Base-by-base conservation (phyloP, 2,329 filamentous ascomycete species). In the Cadophora malorum region DNA sequence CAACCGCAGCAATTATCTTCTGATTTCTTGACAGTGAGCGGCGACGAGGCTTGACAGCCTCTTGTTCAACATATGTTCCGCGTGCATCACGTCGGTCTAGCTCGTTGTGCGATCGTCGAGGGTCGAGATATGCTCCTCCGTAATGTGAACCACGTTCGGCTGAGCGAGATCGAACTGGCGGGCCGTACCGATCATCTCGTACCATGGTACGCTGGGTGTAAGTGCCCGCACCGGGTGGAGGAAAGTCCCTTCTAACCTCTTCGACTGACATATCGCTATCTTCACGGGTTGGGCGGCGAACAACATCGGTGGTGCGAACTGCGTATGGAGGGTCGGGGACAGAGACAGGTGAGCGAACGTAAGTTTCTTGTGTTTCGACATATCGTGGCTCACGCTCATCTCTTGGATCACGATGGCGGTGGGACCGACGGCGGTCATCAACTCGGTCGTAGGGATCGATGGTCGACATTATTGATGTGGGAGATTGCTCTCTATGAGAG, bases 231-330 rank as follows among this genome's bases (percentile, higher is more conserved):
- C 67, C 70, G 16, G 76, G 88, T 7, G 93, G 92, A 38, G 92
- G 92, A 75, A 96, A 97, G 74, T 96, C 92, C 73, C 93, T 89
- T 71, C 88, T 88, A 69, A 96, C 88, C 80, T 96, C 92, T 80
- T 97, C 94, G 76, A 96, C 80, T 2, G 90, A 90, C 31, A 90
- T 81, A 56, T 90, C 89, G 79, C 90, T 94, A 75, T 93, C 90
- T 77, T 94, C 90, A 71, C 91, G 89, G 61, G 82, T 78, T 66
- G 76, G 77, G 31, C 86, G 83, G 45, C 86, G 85, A 14, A 90
- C 80, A 8, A 90, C 81, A 52, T 88, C 86, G 38, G 79, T 80
- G 53, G 87, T 85, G 72, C 84, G 82, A 21, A 69, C 63, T 28
- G 70, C 69, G 63, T 78, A 77, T 49, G 76, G 72, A 62, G 76